Evolutionary conservation across 1,284 basidiomycete genomes (phyloP).

Genomic region (Pseudozyma sp.): DNA sequence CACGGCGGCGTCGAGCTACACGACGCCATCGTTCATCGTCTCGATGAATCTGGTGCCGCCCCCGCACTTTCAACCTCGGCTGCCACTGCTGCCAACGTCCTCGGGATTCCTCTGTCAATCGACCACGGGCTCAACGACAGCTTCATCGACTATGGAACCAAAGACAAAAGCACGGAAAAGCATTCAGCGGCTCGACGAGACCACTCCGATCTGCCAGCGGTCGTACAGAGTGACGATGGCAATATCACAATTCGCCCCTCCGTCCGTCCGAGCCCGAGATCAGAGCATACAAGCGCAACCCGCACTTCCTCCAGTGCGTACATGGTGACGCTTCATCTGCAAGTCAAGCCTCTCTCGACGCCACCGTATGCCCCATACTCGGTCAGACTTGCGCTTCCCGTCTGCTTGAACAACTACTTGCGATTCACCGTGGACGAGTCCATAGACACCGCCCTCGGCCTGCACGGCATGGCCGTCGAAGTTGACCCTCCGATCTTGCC

Average conservation of each 20-base stretch:
- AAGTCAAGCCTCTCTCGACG: conserved; percentile 4
- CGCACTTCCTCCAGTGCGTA: conserved; percentile 2
- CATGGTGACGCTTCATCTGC: conserved; percentile 34
- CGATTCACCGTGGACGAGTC: conserved; percentile 43
- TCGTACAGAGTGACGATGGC: conserved; percentile 14
- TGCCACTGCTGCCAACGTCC: conserved; percentile 27
- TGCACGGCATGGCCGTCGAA: conserved; percentile 34
- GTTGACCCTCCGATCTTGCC: conserved; percentile 40
- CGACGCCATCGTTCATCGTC: conserved; percentile 29
- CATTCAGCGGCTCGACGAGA: background rate
- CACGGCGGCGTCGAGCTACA: conserved; percentile 22
- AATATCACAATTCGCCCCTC: conserved; percentile 5
- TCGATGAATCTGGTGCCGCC: conserved; percentile 37
- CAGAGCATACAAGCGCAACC: conserved; percentile 2
- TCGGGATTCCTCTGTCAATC: conserved; percentile 40
- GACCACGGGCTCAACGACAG: conserved; percentile 31
- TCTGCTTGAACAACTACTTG: conserved; percentile 45
- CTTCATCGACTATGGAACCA: conserved; percentile 20
- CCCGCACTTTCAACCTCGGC: conserved; percentile 41
- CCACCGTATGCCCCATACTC: conserved; percentile 26
- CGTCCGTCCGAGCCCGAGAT: conserved; percentile 12
- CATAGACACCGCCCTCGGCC: conserved; percentile 13
- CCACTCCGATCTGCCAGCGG: conserved; percentile 9
- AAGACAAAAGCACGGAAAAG: background rate
- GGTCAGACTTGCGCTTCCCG: conserved; percentile 26